Percentiles rank a stretch among this genome's conserved stretches.
phyloP scores from a whole-genome alignment of 441 rosid species.

The Populus tomentosa region DNA sequence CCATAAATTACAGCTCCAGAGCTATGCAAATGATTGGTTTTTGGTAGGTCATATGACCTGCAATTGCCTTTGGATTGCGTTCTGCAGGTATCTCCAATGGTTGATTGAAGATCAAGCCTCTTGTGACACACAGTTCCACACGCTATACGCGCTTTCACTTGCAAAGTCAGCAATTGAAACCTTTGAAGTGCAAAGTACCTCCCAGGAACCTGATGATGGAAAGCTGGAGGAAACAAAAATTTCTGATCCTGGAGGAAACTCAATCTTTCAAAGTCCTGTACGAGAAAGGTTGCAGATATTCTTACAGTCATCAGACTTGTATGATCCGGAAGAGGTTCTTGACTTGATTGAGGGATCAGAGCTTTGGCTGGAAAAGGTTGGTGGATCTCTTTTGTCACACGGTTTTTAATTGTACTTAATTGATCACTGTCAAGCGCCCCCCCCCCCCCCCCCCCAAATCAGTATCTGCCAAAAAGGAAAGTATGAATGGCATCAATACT shows the following conservation, averaged over 20 bases:
- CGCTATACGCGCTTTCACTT: constrained; percentile 83
- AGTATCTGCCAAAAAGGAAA: background rate
- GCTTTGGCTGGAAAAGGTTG: constrained; percentile 94
- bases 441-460: too few species aligned
- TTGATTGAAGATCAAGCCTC: constrained; percentile 90
- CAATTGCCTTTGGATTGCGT: constrained; percentile 4
- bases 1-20: constrained; percentile 1
- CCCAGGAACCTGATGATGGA: constrained; percentile 29
- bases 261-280: constrained; percentile 63
- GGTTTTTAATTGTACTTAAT: constrained; percentile 6
- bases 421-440: background rate
- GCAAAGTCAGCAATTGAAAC: constrained; percentile 78
- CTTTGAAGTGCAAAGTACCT: constrained; percentile 36
- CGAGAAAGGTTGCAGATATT: constrained; percentile 86
- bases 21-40: background rate
- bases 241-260: constrained; percentile 31
- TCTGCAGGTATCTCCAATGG: constrained; percentile 85
- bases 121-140: constrained; percentile 69
- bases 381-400: constrained; percentile 1
- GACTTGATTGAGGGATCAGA: constrained; percentile 82
- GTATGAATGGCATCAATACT: background rate
- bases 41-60: background rate
- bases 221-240: constrained; percentile 28
- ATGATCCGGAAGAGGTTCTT: constrained; percentile 87
- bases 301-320: constrained; percentile 79